phyloP scores from a whole-genome alignment of 768 basidiomycete genomes.

The Rhizopogon roseolus region DNA sequence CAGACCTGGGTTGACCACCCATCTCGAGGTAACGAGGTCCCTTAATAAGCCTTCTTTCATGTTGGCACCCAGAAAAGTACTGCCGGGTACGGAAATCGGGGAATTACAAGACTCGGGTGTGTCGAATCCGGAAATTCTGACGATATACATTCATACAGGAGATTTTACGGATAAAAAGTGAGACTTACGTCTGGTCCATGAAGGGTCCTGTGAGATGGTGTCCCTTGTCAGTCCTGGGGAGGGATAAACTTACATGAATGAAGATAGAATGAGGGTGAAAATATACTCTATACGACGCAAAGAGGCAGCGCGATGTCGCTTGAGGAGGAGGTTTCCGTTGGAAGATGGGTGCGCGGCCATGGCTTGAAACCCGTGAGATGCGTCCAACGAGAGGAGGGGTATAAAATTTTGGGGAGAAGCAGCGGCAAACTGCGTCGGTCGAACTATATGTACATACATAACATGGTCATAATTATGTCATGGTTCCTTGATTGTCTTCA shows the following conservation, averaged over 20 bases:
- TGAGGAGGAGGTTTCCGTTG: constrained; percentile 5
- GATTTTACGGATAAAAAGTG: neutral
- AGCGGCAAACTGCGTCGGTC: no score
- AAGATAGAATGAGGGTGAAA: constrained; percentile 1
- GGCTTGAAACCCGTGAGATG: neutral
- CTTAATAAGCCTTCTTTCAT: constrained; percentile 37
- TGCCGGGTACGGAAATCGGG: constrained; percentile 12
- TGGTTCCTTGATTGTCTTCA: no score
- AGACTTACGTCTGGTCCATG: constrained; percentile 55
- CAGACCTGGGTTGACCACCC: constrained; percentile 74
- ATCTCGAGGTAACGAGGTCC: constrained; percentile 50
- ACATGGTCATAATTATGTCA: neutral
- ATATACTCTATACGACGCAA: constrained; percentile 24
- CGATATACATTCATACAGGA: neutral
- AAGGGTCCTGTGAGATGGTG: constrained; percentile 64
- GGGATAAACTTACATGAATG: constrained; percentile 3
- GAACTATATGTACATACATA: no score
- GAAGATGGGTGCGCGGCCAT: constrained; percentile 1
- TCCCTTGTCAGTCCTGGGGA: constrained; percentile 42
- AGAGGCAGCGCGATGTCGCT: constrained; percentile 5
- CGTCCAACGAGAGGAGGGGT: neutral
- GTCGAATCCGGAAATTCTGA: constrained; percentile 35
- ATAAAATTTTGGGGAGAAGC: neutral
- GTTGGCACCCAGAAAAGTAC: constrained; percentile 16
- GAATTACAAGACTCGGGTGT: constrained; percentile 34